phyloP scores from a whole-genome alignment of 768 basidiomycete genomes.

The Hygrophoropsis aurantiaca region DNA sequence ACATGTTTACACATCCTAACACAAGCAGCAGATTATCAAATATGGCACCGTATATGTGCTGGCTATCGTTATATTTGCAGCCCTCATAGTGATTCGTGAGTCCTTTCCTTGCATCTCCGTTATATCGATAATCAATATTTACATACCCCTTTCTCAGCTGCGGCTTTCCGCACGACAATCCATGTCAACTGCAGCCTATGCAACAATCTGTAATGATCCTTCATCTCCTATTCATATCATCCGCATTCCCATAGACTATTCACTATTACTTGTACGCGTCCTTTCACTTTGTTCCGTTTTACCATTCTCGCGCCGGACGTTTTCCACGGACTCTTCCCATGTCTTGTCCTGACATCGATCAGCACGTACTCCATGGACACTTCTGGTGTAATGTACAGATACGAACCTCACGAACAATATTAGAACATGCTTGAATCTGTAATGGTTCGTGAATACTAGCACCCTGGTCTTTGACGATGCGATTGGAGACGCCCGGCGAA shows the following conservation, averaged over 20 bases:
- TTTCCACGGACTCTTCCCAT: constrained; percentile 5
- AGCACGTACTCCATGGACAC: constrained; percentile 9
- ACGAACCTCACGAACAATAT: constrained; percentile 3
- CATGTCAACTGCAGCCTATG: constrained; percentile 67
- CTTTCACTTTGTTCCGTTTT: constrained; percentile 6
- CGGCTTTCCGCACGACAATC: constrained; percentile 58
- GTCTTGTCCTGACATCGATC: constrained; percentile 7
- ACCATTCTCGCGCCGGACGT: constrained; percentile 5
- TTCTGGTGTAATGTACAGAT: constrained; percentile 10
- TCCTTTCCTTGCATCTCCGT: constrained; percentile 17
- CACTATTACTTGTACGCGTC: constrained; percentile 25
- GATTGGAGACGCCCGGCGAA: no score
- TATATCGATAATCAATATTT: constrained; percentile 8
- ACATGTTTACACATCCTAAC: constrained; percentile 11
- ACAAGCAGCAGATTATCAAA: constrained; percentile 62
- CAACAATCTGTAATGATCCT: constrained; percentile 57
- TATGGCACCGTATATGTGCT: constrained; percentile 78
- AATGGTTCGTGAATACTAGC: no score
- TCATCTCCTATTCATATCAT: constrained; percentile 20
- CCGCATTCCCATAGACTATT: constrained; percentile 27
- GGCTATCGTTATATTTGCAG: constrained; percentile 68
- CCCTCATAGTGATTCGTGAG: constrained; percentile 79
- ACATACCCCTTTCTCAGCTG: constrained; percentile 40
- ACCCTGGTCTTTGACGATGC: no score
- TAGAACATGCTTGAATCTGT: no score